Evolutionary conservation across 2,329 filamentous ascomycete species (phyloP), one percentile per base, ranked within the genome.

Genomic region (Neocucurbitaria cava): DNA sequence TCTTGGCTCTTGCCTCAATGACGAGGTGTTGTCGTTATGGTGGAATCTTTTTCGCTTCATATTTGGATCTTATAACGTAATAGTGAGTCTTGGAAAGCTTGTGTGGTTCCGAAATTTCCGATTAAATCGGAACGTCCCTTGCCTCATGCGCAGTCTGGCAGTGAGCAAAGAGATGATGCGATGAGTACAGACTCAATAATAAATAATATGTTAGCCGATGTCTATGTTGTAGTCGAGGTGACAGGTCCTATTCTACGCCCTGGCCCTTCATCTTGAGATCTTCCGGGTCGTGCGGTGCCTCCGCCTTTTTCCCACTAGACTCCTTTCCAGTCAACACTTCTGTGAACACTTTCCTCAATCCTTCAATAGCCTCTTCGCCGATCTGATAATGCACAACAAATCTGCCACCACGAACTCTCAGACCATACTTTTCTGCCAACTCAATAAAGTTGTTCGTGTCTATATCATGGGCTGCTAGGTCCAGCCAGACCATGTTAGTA

Each of bases 401-500:
- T 52, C 89, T 78, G 3, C 83, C 83, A 28, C 85, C 84, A 9
- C 79, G 62, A 13, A 88, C 69, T 58, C 78, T 82, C 50, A 91
- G 62, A 0, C 87, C 87, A 49, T 84, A 81, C 64, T 84, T 81
- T 57, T 83, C 75, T 1, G 81, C 86, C 33, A 84, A 73, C 52
- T 80, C 78, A 9, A 83, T 80, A 56, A 87, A 84, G 36, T 83
- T 79, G 46, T 83, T 80, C 4, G 71, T 71, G 3, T 79, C 77
- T 28, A 88, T 72, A 0, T 85, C 84, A 10, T 85, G 83, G 1
- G 82, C 82, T 26, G 86, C 83, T 15, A 95, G 78, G 72, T 96
- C 88, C 53, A 96, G 69, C 91, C 91, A 96, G 30, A 91, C 86
- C 90, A 96, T 96, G 77, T 96, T 96, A n/a, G 92, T 96, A 70